Conservation (phyloP, 2,329 filamentous ascomycete genomes). For the Aspergillus sojae region DNA sequence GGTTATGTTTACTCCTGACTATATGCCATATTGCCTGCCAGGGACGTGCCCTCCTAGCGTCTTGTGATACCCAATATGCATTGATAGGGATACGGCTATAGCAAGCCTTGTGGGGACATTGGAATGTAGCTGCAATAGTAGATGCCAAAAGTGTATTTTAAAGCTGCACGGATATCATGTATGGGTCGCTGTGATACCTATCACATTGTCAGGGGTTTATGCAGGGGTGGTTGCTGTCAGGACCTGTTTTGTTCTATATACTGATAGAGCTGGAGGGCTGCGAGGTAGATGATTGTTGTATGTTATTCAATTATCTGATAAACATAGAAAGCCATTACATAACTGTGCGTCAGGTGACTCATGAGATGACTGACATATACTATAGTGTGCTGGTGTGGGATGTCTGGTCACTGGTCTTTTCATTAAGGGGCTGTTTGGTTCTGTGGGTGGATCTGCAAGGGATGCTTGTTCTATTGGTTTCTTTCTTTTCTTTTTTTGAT, state of each 20-base stretch:
- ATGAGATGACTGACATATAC: no score
- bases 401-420: neutral
- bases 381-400: neutral
- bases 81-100: neutral
- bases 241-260: neutral
- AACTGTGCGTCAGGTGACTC: no score
- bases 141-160: neutral
- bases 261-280: no score
- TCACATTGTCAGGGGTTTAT: neutral
- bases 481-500: neutral
- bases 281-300: no score
- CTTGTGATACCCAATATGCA: neutral
- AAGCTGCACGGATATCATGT: neutral
- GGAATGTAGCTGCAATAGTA: neutral
- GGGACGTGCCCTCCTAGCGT: neutral
- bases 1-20: neutral
- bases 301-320: no score
- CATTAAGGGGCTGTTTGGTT: neutral
- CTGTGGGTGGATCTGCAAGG: neutral
- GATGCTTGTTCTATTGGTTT: neutral
- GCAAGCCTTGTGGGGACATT: neutral
- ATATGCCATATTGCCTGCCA: neutral
- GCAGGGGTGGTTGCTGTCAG: neutral
- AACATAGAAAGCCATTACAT: no score
- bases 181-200: neutral